Percentiles rank a stretch among this genome's conserved stretches.
Evolutionary conservation across 805 yeast species (phyloP).

Genomic region (Starmera caribaea): DNA sequence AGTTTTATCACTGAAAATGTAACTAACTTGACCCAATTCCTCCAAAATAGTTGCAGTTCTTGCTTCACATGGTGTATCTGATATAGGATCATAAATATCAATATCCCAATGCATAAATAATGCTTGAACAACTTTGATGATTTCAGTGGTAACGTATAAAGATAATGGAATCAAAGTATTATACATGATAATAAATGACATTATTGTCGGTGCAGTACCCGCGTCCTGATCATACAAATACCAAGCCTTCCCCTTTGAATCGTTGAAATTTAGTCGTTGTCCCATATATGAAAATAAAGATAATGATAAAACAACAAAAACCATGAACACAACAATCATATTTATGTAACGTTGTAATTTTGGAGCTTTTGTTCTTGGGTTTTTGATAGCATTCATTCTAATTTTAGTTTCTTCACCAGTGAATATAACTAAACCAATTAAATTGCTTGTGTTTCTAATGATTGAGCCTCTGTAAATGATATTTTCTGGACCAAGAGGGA

Average conservation of each 20-base stretch:
- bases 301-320: slow-evolving; percentile 60
- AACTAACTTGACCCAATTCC: slow-evolving; percentile 94
- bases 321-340: slow-evolving; percentile 81
- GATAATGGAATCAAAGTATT: slow-evolving; percentile 94
- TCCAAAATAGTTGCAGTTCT: slow-evolving; percentile 93
- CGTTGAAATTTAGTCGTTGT: slow-evolving; percentile 42
- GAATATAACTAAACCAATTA: slow-evolving; percentile 76
- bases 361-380: slow-evolving; percentile 90
- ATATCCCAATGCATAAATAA: slow-evolving; percentile 78
- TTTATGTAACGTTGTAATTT: slow-evolving; percentile 79
- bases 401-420: slow-evolving; percentile 95
- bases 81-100: slow-evolving; percentile 82
- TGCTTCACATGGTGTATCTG: slow-evolving; percentile 89
- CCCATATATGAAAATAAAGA: slow-evolving; percentile 81
- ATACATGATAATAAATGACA: slow-evolving; percentile 96
- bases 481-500: slow-evolving; percentile 70
- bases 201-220: slow-evolving; percentile 79
- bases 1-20: slow-evolving; percentile 91
- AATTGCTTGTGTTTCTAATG: slow-evolving; percentile 69
- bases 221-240: slow-evolving; percentile 65
- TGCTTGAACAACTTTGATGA: slow-evolving; percentile 83
- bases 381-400: slow-evolving; percentile 86
- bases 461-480: slow-evolving; percentile 88
- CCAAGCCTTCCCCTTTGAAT: slow-evolving; percentile 47
- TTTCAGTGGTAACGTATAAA: slow-evolving; percentile 92